Conservation (phyloP, 2,329 filamentous ascomycete species). For the Bipolaris cookei region DNA sequence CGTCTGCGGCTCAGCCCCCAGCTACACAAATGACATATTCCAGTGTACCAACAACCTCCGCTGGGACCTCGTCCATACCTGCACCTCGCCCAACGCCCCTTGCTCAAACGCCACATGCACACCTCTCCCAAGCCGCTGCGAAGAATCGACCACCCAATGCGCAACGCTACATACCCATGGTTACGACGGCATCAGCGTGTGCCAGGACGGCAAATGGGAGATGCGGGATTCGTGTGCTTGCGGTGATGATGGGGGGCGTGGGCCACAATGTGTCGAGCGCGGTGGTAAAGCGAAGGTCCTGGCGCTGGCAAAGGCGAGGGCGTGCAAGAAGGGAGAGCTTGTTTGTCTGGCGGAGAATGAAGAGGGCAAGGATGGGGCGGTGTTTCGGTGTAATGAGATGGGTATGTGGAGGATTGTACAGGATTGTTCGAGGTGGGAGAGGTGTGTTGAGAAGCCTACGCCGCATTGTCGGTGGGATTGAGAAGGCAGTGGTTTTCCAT, state of each 20-base stretch:
- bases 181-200: not conserved
- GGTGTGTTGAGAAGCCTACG: constrained; percentile 1
- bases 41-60: not conserved
- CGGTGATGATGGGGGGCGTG: not conserved
- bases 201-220: not conserved
- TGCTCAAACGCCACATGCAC: not conserved
- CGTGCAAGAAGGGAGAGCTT: constrained; percentile 3
- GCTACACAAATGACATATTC: constrained; percentile 1
- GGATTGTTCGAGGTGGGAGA: constrained; percentile 4
- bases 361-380: constrained; percentile 7
- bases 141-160: not conserved
- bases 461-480: not conserved
- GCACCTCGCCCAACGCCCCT: not conserved
- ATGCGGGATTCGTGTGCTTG: not conserved
- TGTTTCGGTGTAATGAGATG: constrained; percentile 7
- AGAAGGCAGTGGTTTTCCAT: not conserved
- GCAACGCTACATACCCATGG: not conserved
- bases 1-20: not conserved
- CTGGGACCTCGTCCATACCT: not conserved
- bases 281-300: not conserved
- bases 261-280: no score
- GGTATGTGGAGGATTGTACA: constrained; percentile 7
- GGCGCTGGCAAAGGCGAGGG: not conserved
- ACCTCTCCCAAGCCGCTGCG: not conserved
- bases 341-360: constrained; percentile 7